Percentiles rank a stretch among this genome's conserved stretches.
phyloP scores from a whole-genome alignment of 2,329 filamentous ascomycete species.

The Exophiala dermatitidis region DNA sequence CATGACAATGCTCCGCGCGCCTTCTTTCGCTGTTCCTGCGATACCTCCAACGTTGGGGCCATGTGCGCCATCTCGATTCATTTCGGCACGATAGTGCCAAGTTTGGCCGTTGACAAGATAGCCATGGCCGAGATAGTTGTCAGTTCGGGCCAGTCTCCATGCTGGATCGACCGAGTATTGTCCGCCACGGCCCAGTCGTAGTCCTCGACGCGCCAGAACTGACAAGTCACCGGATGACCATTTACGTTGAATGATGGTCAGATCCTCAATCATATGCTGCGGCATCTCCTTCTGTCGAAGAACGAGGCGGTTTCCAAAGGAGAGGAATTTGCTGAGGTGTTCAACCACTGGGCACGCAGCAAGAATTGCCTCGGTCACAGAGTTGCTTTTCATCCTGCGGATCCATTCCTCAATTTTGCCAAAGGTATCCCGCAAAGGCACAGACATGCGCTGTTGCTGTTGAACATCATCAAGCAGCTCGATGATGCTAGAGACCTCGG shows the following conservation, averaged over 20 bases:
- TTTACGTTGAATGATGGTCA: constrained; percentile 16
- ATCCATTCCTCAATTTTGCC: constrained; percentile 9
- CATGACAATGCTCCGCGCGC: constrained; percentile 52
- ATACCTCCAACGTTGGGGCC: constrained; percentile 36
- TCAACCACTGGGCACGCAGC: constrained; percentile 4
- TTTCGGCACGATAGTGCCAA: constrained; percentile 24
- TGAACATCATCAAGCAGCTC: constrained; percentile 7
- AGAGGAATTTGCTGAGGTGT: constrained; percentile 13
- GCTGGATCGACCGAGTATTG: neutral
- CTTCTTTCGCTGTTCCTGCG: constrained; percentile 38
- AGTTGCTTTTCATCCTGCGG: constrained; percentile 10
- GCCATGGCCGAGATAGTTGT: constrained; percentile 21
- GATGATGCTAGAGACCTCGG: constrained; percentile 1
- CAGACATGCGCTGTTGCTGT: neutral
- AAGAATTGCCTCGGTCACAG: constrained; percentile 8
- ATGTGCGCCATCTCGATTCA: constrained; percentile 29
- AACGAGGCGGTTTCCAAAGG: neutral
- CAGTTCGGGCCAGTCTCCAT: constrained; percentile 3
- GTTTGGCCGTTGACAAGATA: constrained; percentile 28
- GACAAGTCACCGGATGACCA: constrained; percentile 20
- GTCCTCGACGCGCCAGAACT: constrained; percentile 14
- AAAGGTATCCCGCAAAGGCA: constrained; percentile 1
- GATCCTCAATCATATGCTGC: constrained; percentile 17
- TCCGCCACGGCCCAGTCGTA: neutral
- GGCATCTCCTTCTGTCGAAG: constrained; percentile 7